Conservation (phyloP, 2,329 filamentous ascomycete genomes). For the Talaromyces pinophilus region DNA sequence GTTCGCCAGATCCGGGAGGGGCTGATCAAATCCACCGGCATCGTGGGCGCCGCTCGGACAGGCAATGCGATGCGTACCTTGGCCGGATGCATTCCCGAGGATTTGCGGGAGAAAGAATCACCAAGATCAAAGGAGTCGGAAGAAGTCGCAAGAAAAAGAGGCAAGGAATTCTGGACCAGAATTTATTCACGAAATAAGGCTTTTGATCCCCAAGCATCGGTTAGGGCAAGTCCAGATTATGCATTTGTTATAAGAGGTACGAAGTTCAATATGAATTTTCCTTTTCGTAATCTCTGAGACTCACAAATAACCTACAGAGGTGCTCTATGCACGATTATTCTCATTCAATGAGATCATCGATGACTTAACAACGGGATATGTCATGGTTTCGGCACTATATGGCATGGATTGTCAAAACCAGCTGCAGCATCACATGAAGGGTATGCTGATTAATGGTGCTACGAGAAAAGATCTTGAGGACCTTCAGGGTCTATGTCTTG, state of each 20-base stretch:
- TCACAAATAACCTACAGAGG: background rate
- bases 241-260: background rate
- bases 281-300: background rate
- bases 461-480: background rate
- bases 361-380: background rate
- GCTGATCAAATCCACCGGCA: background rate
- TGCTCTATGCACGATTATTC: background rate
- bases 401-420: background rate
- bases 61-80: background rate
- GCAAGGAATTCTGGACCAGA: background rate
- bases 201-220: background rate
- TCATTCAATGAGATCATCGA: background rate
- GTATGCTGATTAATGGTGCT: background rate
- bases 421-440: background rate
- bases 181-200: background rate
- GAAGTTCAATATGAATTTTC: too few species aligned
- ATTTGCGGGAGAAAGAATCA: background rate
- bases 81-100: background rate
- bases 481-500: background rate
- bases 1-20: background rate
- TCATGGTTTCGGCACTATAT: background rate
- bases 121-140: background rate
- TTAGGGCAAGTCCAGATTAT: background rate
- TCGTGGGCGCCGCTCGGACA: background rate
- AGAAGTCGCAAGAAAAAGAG: background rate